phyloP scores from a whole-genome alignment of 202 grass and related monocot genomes.

The Hordeum pubiflorum region DNA sequence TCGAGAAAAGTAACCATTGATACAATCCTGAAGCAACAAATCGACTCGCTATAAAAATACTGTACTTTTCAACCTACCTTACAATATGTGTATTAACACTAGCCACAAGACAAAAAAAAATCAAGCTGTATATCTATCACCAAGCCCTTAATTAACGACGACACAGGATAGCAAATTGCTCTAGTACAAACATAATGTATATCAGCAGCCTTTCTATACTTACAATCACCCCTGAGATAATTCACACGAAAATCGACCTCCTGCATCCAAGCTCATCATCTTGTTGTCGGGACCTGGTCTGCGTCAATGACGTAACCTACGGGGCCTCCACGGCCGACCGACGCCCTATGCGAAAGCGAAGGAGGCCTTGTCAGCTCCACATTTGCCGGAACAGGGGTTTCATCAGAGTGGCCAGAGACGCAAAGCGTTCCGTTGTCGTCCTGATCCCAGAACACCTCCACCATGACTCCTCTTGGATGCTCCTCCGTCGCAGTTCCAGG shows the following conservation, averaged over 20 bases:
- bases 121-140: background rate
- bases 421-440: constrained; percentile 75
- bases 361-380: constrained; percentile 42
- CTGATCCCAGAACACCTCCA: constrained; percentile 90
- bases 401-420: constrained; percentile 67
- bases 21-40: background rate
- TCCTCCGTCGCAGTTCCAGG: constrained; percentile 75
- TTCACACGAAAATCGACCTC: constrained; percentile 15
- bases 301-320: constrained; percentile 59
- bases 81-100: no score
- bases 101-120: background rate
- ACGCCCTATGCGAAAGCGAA: constrained; percentile 42
- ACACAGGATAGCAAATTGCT: background rate
- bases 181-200: constrained; percentile 13
- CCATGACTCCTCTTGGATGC: constrained; percentile 80
- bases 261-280: constrained; percentile 25
- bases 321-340: constrained; percentile 5
- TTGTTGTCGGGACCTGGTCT: constrained; percentile 35
- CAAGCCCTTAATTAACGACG: background rate
- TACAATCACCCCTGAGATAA: constrained; percentile 23
- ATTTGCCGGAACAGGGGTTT: constrained; percentile 49
- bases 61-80: background rate
- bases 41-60: background rate
- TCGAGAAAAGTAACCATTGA: background rate
- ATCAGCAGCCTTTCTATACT: constrained; percentile 15